Evolutionary conservation across 1,284 basidiomycete species (phyloP).

Genomic region (Phellinidium pouzarii): DNA sequence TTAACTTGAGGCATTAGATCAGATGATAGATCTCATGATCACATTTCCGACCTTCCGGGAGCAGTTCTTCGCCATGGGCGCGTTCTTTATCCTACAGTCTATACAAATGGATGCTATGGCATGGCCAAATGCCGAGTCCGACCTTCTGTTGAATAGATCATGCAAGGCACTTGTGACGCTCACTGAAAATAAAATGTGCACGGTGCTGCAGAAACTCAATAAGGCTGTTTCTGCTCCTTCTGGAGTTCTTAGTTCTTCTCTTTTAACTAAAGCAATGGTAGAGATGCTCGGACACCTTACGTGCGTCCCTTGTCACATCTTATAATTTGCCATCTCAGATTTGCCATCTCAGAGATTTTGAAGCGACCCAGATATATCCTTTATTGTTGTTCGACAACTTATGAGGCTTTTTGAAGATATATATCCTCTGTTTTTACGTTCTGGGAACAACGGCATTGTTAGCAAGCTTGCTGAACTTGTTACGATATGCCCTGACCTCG

Average conservation of each 20-base stretch:
- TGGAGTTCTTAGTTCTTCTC: background rate
- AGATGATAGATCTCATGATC: slow-evolving; percentile 1
- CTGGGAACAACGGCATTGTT: background rate
- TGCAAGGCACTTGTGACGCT: background rate
- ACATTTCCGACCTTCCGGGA: background rate
- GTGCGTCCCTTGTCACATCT: background rate
- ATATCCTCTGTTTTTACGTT: background rate
- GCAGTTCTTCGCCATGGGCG: background rate
- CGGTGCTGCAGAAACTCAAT: background rate
- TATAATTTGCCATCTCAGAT: background rate
- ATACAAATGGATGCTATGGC: background rate
- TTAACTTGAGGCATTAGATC: background rate
- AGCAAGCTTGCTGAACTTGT: background rate
- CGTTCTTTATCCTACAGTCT: background rate
- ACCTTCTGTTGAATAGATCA: background rate
- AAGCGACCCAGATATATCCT: background rate
- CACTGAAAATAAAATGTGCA: background rate
- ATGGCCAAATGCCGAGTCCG: background rate
- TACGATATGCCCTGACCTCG: background rate
- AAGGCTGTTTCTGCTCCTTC: background rate
- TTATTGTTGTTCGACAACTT: background rate
- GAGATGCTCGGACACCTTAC: background rate
- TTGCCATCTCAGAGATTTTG: background rate
- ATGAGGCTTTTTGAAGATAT: background rate
- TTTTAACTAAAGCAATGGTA: background rate